Base-by-base conservation (phyloP, 805 yeast genomes). In the Aciculoconidium aculeatum region DNA sequence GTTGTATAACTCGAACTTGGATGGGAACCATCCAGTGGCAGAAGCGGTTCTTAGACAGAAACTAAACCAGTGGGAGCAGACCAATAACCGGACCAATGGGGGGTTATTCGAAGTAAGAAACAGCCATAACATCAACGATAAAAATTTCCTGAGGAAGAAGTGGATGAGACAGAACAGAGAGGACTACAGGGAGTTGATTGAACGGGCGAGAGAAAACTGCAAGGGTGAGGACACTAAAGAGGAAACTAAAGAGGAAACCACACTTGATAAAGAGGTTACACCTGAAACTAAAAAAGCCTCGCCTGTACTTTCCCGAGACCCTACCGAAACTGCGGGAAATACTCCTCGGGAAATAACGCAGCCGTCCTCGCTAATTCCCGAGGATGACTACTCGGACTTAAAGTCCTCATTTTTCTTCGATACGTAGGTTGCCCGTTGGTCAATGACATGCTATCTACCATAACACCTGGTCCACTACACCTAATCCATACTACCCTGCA, bases 1-100 rank as follows among this genome's bases (percentile, higher is more conserved):
- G 17, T 47, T 86, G 7, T 81, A 79, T 76, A 88, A 88, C 47
- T 78, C 95, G 8, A 86, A 86, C 45, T 67, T 77, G 23, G 95
- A 86, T 47, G 70, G 87, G 5, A 58, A 70, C 19, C 65, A 62
- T 17, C 95, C 95, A 0, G 72, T 71, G 4, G 54, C 72, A 15
- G 77, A 75, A 13, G 55, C 61, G 21, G 70, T 72, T 4, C 51
- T 88, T 27, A 61, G 72, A 27, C 72, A 67, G 30, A 70, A 69
- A 29, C 61, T 88, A 21, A 50, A 56, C 13, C 74, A 75, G 43
- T 82, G 94, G 94, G 95, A 86, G 45, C 39, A 38, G 23, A 23
- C 41, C 5, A 22, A 11, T 7, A 26, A 26, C 15, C 30, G 30
- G 11, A 31, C 25, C 17, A 19, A 26, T 17, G 5, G 15, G 23